A percentile compares a stretch with the other conserved stretches of the same genome.
Evolutionary conservation across 2,329 filamentous ascomycete genomes (phyloP).

Genomic region (Cordyceps cateniannulata): DNA sequence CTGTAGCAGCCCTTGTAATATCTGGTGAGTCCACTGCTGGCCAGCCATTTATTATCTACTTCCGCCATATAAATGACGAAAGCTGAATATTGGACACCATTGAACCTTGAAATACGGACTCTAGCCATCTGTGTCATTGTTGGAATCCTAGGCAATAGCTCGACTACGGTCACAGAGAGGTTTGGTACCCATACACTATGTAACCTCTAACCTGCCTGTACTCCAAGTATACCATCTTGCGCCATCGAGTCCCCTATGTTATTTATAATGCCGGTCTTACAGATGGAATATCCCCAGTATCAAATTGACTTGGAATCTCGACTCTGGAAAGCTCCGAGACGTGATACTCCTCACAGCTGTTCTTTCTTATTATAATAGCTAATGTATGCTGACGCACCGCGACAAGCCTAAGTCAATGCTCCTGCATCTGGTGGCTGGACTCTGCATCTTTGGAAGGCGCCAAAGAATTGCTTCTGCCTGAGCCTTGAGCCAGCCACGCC

Average conservation of each 20-base stretch:
- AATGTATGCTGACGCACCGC: not conserved
- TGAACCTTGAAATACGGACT: too few relatives aligned
- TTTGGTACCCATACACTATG: too few relatives aligned
- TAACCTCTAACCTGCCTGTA: too few relatives aligned
- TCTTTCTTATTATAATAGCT: not conserved
- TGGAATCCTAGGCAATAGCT: not conserved
- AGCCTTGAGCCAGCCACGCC: not conserved
- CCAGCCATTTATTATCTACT: too few relatives aligned
- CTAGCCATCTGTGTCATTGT: too few relatives aligned
- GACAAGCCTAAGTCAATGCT: slow-evolving; percentile 3
- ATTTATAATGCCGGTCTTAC: too few relatives aligned
- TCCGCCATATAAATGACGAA: too few relatives aligned
- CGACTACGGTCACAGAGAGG: not conserved
- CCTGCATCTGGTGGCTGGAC: not conserved
- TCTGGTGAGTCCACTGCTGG: too few relatives aligned
- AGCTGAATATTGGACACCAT: too few relatives aligned
- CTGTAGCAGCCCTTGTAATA: too few relatives aligned
- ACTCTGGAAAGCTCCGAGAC: not conserved
- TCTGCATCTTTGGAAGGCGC: not conserved
- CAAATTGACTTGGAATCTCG: not conserved
- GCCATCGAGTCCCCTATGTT: not conserved
- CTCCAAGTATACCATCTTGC: not conserved
- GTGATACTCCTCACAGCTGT: not conserved
- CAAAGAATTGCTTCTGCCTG: too few relatives aligned
- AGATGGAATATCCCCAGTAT: not conserved